Conservation (phyloP, 345 rosid genomes). For the Melaleuca alternifolia region DNA sequence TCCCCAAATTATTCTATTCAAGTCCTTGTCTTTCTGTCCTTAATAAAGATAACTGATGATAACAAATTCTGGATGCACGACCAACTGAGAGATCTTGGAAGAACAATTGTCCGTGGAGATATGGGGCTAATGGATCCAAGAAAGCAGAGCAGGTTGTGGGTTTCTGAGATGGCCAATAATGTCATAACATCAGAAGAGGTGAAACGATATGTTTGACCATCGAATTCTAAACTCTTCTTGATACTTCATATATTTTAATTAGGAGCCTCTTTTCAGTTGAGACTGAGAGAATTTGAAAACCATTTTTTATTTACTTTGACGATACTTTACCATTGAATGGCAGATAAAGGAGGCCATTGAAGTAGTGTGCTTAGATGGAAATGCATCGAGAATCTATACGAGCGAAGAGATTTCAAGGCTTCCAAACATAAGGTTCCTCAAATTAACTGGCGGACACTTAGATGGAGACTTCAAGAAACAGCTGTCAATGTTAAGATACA, state of each 20-base stretch:
- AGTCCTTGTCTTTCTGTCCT: background rate
- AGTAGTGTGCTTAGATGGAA: background rate
- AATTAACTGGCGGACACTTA: background rate
- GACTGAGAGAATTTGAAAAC: background rate
- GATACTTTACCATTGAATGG: background rate
- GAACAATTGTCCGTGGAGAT: background rate
- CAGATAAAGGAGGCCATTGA: background rate
- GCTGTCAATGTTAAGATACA: background rate
- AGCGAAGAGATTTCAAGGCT: background rate
- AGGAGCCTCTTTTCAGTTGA: background rate
- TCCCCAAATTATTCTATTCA: background rate
- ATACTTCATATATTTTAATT: background rate
- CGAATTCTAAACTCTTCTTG: background rate
- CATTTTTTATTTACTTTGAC: background rate
- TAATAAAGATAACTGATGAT: background rate
- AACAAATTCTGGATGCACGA: background rate
- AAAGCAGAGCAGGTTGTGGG: background rate
- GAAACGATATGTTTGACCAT: background rate
- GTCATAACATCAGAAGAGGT: background rate
- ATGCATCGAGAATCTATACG: accelerated
- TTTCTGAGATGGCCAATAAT: background rate
- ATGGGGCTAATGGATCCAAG: background rate
- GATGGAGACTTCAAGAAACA: background rate
- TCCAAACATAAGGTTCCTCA: background rate
- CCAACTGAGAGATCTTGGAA: background rate